Conservation (phyloP, 495 filamentous ascomycete species). For the Neurospora sp. region DNA sequence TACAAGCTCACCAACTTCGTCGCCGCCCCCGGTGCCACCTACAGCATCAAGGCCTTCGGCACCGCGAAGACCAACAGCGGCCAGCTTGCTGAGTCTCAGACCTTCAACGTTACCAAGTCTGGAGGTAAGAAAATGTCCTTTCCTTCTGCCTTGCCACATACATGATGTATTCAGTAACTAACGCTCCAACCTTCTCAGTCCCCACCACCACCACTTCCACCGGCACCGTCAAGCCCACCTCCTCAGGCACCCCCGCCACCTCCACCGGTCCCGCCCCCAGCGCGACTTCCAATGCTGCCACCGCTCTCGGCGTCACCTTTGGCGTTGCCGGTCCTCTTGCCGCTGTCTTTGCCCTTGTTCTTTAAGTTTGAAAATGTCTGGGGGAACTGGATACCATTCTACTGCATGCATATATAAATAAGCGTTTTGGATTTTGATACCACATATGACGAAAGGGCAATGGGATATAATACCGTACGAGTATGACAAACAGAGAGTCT, state of each 20-base stretch:
- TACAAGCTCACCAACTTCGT: conserved; percentile 14
- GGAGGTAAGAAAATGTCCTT: conserved; percentile 2
- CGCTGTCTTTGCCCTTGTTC: conserved; percentile 6
- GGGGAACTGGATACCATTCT: background rate
- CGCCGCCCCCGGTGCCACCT: conserved; percentile 6
- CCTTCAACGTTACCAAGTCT: conserved; percentile 16
- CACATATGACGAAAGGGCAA: background rate
- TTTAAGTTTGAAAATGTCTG: background rate
- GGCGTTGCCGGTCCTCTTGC: conserved; percentile 11
- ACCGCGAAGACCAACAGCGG: conserved; percentile 2
- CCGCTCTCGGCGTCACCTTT: conserved; percentile 5
- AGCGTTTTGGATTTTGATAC: background rate
- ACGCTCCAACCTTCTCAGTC: background rate
- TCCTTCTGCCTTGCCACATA: background rate
- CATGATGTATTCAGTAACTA: background rate
- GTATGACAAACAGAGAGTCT: background rate
- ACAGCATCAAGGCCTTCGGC: conserved; percentile 15
- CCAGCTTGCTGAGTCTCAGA: conserved; percentile 12
- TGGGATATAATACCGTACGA: background rate
- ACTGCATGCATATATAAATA: background rate
- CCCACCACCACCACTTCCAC: conserved; percentile 4
- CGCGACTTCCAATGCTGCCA: conserved; percentile 1
- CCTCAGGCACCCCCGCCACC: background rate
- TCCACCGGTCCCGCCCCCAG: background rate
- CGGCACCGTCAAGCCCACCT: background rate